These are phyloP conservation scores for Microdochium paspali DNA, from an alignment of 2,329 filamentous ascomycete species.

Conservation along the genomic window DNA sequence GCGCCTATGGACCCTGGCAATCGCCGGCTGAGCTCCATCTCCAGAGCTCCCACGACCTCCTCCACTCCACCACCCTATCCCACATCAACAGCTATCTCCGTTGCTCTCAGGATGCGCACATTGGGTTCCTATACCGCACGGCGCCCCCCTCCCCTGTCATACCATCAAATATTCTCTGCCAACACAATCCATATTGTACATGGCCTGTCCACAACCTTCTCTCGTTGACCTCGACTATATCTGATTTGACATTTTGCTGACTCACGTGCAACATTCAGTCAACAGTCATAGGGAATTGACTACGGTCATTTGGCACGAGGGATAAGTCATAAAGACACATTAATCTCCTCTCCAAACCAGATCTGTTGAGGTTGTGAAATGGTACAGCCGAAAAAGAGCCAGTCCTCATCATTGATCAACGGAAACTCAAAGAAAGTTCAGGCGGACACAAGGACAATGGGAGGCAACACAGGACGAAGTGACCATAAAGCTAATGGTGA, in stretches of 20 bases:
- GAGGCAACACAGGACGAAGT: conserved; percentile 19
- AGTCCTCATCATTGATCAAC: conserved; percentile 15
- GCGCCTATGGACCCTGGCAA: background rate
- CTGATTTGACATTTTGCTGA: background rate
- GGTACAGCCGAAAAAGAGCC: conserved; percentile 16
- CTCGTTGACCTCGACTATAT: background rate
- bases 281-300: background rate
- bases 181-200: background rate
- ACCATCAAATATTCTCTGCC: too few relatives aligned
- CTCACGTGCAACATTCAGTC: background rate
- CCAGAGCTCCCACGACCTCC: background rate
- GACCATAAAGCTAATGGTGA: conserved; percentile 30
- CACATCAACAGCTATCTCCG: background rate
- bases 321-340: background rate
- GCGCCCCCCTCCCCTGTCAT: too few relatives aligned
- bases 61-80: background rate
- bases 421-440: conserved; percentile 19
- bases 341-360: too few relatives aligned
- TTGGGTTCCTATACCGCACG: too few relatives aligned
- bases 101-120: too few relatives aligned
- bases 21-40: background rate
- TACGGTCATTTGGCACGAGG: background rate
- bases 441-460: conserved; percentile 14
- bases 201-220: background rate
- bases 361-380: background rate